Evolutionary conservation across 345 rosid species (phyloP).

Genomic region (Eucalyptus tenuipes): DNA sequence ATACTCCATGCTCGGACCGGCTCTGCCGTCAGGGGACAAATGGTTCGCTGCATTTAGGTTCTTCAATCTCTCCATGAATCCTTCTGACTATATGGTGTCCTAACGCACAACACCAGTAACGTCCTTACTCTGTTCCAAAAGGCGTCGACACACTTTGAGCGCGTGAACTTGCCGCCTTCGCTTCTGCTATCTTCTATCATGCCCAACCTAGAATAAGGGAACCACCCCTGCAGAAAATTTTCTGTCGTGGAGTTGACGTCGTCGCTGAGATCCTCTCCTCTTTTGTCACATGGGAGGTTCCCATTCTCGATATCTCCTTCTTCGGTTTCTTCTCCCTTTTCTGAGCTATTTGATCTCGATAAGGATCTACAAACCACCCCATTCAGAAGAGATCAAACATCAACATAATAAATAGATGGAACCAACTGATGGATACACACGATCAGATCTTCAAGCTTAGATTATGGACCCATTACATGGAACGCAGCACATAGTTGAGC

Average conservation of each 20-base stretch:
- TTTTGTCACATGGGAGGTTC: background rate
- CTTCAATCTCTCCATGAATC: background rate
- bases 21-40: background rate
- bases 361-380: constrained; percentile 6
- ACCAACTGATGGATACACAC: background rate
- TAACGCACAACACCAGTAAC: constrained; percentile 22
- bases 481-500: background rate
- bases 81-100: constrained; percentile 1
- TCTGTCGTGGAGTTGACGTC: background rate
- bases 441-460: background rate
- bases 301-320: constrained; percentile 17
- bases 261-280: background rate
- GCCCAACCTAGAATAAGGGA: constrained; percentile 20
- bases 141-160: constrained; percentile 9
- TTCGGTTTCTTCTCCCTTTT: background rate
- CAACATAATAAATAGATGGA: background rate
- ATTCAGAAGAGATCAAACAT: background rate
- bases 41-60: background rate
- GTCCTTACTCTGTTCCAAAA: constrained; percentile 20
- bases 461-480: background rate
- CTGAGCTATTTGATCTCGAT: background rate
- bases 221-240: constrained; percentile 19
- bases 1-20: background rate
- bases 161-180: background rate
- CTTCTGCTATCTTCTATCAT: constrained; percentile 1